phyloP scores from a whole-genome alignment of 495 filamentous ascomycete species.

The Viridothelium virens region DNA sequence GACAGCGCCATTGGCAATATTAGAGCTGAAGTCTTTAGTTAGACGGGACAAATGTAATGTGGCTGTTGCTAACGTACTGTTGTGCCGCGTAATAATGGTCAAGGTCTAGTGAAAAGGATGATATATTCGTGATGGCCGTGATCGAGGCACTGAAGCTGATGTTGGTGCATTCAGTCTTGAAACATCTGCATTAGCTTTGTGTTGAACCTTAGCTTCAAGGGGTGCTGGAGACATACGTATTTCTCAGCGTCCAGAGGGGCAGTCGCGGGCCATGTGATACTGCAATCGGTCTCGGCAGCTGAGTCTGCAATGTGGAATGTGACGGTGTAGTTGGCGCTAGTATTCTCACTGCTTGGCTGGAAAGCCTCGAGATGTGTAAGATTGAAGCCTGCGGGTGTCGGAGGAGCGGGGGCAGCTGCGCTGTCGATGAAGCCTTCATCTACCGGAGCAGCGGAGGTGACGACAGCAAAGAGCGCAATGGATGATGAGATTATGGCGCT shows the following conservation, averaged over 20 bases:
- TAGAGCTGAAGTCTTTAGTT: not conserved
- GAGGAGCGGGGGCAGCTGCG: not conserved
- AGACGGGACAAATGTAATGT: not conserved
- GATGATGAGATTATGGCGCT: not conserved
- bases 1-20: not conserved
- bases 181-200: not conserved
- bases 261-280: not conserved
- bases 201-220: not conserved
- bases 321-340: not conserved
- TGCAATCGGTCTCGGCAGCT: not conserved
- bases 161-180: not conserved
- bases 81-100: not conserved
- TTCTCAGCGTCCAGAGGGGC: not conserved
- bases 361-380: not conserved
- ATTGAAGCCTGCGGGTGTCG: conserved; percentile 5
- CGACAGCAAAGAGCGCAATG: not conserved
- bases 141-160: conserved; percentile 6
- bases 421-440: conserved; percentile 4
- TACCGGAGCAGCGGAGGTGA: not conserved
- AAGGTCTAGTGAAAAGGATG: conserved; percentile 2
- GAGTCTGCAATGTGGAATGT: not conserved
- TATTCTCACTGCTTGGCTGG: not conserved
- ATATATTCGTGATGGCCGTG: not conserved
- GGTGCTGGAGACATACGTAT: not conserved
- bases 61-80: not conserved